Evolutionary conservation across 257 asterid species (phyloP).

Genomic region (Solanum lycopersicoides): DNA sequence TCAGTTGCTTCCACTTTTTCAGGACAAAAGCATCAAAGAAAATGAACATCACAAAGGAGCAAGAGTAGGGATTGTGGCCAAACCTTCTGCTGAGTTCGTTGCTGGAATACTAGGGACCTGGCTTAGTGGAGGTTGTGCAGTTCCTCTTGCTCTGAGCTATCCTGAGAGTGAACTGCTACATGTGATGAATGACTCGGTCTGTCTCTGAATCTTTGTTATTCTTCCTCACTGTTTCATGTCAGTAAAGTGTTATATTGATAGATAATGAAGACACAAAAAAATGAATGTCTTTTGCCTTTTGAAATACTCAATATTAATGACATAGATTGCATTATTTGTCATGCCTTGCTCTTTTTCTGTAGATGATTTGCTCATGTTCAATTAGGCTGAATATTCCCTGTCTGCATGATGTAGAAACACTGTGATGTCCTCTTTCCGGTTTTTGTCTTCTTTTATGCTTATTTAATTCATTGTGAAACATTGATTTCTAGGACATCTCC

Average conservation of each 20-base stretch:
- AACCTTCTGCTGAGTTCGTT: slow-evolving; percentile 89
- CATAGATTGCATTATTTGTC: not conserved
- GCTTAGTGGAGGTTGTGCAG: slow-evolving; percentile 93
- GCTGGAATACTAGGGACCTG: slow-evolving; percentile 90
- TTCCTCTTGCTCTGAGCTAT: slow-evolving; percentile 96
- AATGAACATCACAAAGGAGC: slow-evolving; percentile 48
- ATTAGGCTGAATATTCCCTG: not conserved
- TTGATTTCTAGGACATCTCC: slow-evolving; percentile 48
- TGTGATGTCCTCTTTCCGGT: not conserved
- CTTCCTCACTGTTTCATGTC: not conserved
- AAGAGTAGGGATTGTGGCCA: slow-evolving; percentile 81
- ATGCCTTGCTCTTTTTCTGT: not conserved
- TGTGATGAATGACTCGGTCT: slow-evolving; percentile 89
- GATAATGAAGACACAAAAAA: not conserved
- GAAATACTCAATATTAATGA: not conserved
- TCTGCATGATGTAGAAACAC: not conserved
- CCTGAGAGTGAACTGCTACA: slow-evolving; percentile 94
- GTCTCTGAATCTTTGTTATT: slow-evolving; percentile 11
- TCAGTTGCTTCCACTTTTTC: not conserved
- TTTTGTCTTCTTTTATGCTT: not conserved
- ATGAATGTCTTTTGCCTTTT: not conserved
- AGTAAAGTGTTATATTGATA: not conserved
- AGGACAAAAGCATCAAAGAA: slow-evolving; percentile 37
- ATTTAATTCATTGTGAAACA: not conserved
- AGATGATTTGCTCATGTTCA: not conserved